These are phyloP conservation scores for Hygrocybe coccinea DNA, from an alignment of 768 basidiomycete species.

Conservation along the genomic window DNA sequence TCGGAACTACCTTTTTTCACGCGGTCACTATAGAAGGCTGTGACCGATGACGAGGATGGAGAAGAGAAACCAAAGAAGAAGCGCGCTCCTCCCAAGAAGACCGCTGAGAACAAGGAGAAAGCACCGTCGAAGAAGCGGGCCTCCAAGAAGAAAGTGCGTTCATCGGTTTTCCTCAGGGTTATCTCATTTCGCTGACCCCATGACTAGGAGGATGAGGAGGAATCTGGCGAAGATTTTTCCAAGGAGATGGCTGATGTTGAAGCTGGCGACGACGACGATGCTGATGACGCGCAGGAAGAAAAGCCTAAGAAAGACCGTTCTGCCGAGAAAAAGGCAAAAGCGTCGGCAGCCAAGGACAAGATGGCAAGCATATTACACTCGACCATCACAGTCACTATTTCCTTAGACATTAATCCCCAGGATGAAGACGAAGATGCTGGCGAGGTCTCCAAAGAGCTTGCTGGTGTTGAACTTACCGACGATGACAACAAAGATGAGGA, in stretches of 20 bases:
- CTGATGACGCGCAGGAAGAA: conserved; percentile 27
- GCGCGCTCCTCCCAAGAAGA: conserved; percentile 31
- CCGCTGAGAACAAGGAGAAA: conserved; percentile 38
- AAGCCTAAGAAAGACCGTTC: conserved; percentile 48
- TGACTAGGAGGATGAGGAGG: conserved; percentile 20
- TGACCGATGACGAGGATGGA: conserved; percentile 30
- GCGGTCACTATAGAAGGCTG: conserved; percentile 19
- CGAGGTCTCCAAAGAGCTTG: conserved; percentile 42
- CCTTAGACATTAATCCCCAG: conserved; percentile 11
- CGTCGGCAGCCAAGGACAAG: conserved; percentile 40
- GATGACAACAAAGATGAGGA: conserved; percentile 40
- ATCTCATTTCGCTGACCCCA: conserved; percentile 30
- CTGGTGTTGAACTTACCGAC: conserved; percentile 33
- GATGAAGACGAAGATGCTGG: conserved; percentile 36
- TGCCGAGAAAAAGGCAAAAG: conserved; percentile 42
- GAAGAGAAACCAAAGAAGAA: conserved; percentile 31
- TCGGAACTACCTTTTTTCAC: not conserved
- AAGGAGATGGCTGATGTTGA: not conserved
- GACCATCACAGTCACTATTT: conserved; percentile 3
- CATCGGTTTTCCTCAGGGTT: conserved; percentile 17
- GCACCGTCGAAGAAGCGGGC: conserved; percentile 39
- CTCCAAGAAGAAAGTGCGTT: conserved; percentile 30
- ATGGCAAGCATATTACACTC: conserved; percentile 11
- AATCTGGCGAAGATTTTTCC: not conserved
- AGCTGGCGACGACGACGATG: not conserved